Evolutionary conservation across 768 basidiomycete species (phyloP).

Genomic region (Lentinula detonsa): DNA sequence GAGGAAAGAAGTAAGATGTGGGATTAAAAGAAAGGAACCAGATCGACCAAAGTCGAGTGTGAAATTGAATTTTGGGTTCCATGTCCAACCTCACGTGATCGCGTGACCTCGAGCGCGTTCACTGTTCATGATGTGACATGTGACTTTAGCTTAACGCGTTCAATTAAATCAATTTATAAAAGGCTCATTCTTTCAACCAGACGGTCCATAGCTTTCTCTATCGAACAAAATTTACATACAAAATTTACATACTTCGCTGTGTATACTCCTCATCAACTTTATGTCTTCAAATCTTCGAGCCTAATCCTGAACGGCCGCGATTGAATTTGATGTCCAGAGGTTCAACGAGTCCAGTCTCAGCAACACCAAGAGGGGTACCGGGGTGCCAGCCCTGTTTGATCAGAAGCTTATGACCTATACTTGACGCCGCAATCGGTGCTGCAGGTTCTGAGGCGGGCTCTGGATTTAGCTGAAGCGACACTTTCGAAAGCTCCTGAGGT

Average conservation of each 20-base stretch:
- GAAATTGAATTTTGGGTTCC: constrained; percentile 11
- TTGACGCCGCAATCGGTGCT: constrained; percentile 44
- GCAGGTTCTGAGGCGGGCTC: constrained; percentile 31
- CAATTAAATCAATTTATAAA: too few relatives aligned
- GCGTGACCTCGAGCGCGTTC: not conserved
- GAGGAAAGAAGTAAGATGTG: constrained; percentile 12
- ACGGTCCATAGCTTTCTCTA: too few relatives aligned
- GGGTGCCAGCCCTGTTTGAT: constrained; percentile 76
- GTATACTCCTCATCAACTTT: not conserved
- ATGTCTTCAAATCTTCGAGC: constrained; percentile 23
- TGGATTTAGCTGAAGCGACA: constrained; percentile 12
- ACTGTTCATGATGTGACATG: too few relatives aligned
- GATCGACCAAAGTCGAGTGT: constrained; percentile 24
- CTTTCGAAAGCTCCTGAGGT: constrained; percentile 14
- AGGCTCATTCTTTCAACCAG: too few relatives aligned
- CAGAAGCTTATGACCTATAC: constrained; percentile 64
- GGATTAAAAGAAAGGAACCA: constrained; percentile 16
- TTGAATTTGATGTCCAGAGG: constrained; percentile 31
- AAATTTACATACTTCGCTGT: not conserved
- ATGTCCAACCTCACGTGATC: constrained; percentile 13
- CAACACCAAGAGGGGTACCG: constrained; percentile 47
- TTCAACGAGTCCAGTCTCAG: constrained; percentile 35
- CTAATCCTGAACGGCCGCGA: constrained; percentile 50
- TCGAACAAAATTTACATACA: not conserved
- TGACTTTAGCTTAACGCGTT: not conserved